These are phyloP conservation scores for Cryptococcus maquisensis DNA, from an alignment of 1,284 basidiomycete genomes.

Conservation along the genomic window DNA sequence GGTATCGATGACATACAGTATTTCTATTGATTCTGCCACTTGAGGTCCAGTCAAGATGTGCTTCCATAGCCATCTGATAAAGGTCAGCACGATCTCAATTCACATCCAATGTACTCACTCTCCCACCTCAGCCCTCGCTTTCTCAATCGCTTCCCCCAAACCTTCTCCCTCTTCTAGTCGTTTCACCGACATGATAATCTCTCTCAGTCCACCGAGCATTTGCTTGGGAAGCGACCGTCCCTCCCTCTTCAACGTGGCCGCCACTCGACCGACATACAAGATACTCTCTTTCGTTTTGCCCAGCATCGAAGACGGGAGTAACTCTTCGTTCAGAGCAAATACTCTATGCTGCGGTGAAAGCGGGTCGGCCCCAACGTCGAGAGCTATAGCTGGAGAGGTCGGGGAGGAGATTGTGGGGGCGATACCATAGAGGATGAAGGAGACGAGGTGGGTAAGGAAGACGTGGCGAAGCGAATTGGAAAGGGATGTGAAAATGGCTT, in stretches of 20 bases:
- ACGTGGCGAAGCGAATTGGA: slow-evolving; percentile 69
- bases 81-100: slow-evolving; percentile 36
- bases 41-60: slow-evolving; percentile 79
- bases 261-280: slow-evolving; percentile 77
- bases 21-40: slow-evolving; percentile 69
- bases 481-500: slow-evolving; percentile 63
- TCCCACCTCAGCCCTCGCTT: slow-evolving; percentile 35
- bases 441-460: slow-evolving; percentile 70
- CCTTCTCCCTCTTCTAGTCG: slow-evolving; percentile 66
- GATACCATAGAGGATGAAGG: slow-evolving; percentile 73
- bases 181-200: slow-evolving; percentile 58
- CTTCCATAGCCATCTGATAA: slow-evolving; percentile 76
- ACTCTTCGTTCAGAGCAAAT: slow-evolving; percentile 55
- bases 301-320: slow-evolving; percentile 70
- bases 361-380: slow-evolving; percentile 53
- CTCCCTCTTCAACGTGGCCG: slow-evolving; percentile 74
- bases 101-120: slow-evolving; percentile 22
- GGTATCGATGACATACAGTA: slow-evolving; percentile 54
- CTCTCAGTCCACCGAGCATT: slow-evolving; percentile 62
- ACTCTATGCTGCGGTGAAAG: slow-evolving; percentile 31
- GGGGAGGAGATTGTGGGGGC: slow-evolving; percentile 50
- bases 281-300: slow-evolving; percentile 70
- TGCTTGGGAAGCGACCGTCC: slow-evolving; percentile 66
- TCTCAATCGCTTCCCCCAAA: slow-evolving; percentile 64
- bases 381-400: slow-evolving; percentile 57